Evolutionary conservation across 371 early-diverging fungal species (phyloP).

Genomic region (Chytridium lagenaria): DNA sequence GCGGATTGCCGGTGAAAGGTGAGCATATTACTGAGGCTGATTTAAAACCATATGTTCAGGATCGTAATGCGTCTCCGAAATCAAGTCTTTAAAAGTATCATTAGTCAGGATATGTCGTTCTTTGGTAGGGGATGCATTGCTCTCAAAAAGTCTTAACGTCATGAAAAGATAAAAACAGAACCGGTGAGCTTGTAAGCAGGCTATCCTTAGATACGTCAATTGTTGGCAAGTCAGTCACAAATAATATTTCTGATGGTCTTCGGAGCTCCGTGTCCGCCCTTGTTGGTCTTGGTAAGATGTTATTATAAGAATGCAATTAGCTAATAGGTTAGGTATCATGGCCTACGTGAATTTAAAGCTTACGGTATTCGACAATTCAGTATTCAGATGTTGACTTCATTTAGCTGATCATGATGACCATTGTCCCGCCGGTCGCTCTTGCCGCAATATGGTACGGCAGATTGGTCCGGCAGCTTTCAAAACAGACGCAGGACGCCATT

Average conservation of each 20-base stretch:
- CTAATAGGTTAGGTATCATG: conserved; percentile 66
- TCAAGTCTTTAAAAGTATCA: conserved; percentile 35
- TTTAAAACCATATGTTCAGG: too few species aligned
- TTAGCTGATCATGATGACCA: conserved; percentile 70
- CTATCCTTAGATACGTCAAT: conserved; percentile 66
- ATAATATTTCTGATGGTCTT: conserved; percentile 81
- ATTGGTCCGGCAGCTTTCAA: conserved; percentile 68
- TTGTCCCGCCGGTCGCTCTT: conserved; percentile 77
- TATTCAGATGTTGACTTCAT: background rate
- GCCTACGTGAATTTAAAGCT: conserved; percentile 71
- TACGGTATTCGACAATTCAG: conserved; percentile 51
- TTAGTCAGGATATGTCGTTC: conserved; percentile 73
- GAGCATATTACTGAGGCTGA: conserved; percentile 43
- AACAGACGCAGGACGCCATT: conserved; percentile 70
- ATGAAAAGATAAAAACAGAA: conserved; percentile 58
- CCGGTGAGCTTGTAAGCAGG: conserved; percentile 81
- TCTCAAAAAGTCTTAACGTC: background rate
- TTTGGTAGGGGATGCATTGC: conserved; percentile 52
- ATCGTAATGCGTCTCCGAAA: conserved; percentile 34
- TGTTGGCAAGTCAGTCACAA: conserved; percentile 78
- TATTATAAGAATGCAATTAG: background rate
- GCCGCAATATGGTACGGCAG: conserved; percentile 78
- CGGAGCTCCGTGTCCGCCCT: conserved; percentile 51
- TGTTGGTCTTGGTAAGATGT: conserved; percentile 34
- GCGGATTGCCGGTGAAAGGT: conserved; percentile 72